These are phyloP conservation scores for Corynespora cassiicola DNA, from an alignment of 2,329 filamentous ascomycete genomes.

Conservation along the genomic window DNA sequence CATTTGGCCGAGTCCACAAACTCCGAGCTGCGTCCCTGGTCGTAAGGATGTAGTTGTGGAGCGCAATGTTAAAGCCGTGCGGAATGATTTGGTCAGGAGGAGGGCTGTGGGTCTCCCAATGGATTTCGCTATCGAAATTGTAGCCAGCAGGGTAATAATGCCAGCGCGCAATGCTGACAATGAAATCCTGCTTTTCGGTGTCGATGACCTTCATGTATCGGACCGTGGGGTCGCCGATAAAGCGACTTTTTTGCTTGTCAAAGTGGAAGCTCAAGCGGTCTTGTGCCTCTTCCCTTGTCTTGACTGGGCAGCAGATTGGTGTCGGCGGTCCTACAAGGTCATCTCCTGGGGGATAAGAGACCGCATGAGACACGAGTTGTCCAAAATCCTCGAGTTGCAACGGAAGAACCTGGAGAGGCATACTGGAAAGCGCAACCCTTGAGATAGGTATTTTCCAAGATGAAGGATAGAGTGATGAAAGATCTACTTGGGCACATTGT, in stretches of 20 bases:
- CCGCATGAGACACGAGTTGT: constrained; percentile 8
- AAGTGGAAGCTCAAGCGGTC: constrained; percentile 10
- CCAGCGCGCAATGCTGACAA: constrained; percentile 15
- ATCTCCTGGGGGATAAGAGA: constrained; percentile 9
- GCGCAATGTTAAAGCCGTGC: constrained; percentile 7
- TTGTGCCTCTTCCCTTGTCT: constrained; percentile 9
- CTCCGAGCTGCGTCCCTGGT: constrained; percentile 7
- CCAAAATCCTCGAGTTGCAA: constrained; percentile 15
- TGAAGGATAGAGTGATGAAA: too few relatives aligned
- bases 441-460: too few relatives aligned
- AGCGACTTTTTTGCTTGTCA: constrained; percentile 9
- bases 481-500: too few relatives aligned
- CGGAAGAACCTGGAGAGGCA: constrained; percentile 8
- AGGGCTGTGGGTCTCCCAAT: constrained; percentile 9
- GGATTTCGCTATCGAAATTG: constrained; percentile 7
- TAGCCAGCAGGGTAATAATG: constrained; percentile 12
- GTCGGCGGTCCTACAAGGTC: constrained; percentile 14
- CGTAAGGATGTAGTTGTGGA: constrained; percentile 12
- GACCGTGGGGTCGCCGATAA: constrained; percentile 10
- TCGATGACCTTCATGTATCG: constrained; percentile 15
- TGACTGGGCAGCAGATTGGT: constrained; percentile 8
- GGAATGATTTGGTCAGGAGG: background rate
- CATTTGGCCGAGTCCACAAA: constrained; percentile 5
- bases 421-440: too few relatives aligned
- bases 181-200: background rate